phyloP scores from a whole-genome alignment of 345 rosid genomes.

The Citrus cavaleriei region DNA sequence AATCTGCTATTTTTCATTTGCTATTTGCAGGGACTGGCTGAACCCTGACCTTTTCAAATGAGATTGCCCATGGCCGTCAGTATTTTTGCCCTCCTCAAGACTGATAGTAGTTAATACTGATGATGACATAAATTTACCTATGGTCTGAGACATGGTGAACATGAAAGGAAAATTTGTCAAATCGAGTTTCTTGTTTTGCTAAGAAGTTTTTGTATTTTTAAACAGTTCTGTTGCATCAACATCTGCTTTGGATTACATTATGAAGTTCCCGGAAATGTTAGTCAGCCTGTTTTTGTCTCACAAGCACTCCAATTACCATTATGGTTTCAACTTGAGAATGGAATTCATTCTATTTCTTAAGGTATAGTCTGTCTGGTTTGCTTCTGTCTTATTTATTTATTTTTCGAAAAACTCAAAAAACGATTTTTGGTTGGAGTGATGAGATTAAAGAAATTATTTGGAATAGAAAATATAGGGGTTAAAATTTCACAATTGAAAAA shows the following conservation, averaged over 20 bases:
- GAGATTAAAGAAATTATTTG: no score
- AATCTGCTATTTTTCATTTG: constrained; percentile 10
- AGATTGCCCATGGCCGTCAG: not conserved
- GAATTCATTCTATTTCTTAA: not conserved
- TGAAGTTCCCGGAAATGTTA: not conserved
- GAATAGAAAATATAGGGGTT: no score
- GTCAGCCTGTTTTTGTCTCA: not conserved
- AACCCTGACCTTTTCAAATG: constrained; percentile 84
- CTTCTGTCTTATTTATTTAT: no score
- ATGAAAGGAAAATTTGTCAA: not conserved
- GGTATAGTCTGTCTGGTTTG: not conserved
- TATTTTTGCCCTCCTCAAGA: not conserved
- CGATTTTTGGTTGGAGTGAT: no score
- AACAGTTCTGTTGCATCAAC: not conserved
- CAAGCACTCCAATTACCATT: no score
- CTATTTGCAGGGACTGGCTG: constrained; percentile 83
- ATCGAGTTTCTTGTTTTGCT: not conserved
- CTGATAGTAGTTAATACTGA: not conserved
- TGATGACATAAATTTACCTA: not conserved
- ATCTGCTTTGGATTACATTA: not conserved
- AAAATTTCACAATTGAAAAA: no score
- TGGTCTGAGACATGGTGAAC: not conserved
- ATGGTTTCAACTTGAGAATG: not conserved
- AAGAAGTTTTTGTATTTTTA: not conserved
- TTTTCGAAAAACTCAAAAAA: no score